Percentiles rank a stretch among this genome's conserved stretches.
Evolutionary conservation across 139 green algal genomes (phyloP).

Genomic region (Chlorella sorokiniana): DNA sequence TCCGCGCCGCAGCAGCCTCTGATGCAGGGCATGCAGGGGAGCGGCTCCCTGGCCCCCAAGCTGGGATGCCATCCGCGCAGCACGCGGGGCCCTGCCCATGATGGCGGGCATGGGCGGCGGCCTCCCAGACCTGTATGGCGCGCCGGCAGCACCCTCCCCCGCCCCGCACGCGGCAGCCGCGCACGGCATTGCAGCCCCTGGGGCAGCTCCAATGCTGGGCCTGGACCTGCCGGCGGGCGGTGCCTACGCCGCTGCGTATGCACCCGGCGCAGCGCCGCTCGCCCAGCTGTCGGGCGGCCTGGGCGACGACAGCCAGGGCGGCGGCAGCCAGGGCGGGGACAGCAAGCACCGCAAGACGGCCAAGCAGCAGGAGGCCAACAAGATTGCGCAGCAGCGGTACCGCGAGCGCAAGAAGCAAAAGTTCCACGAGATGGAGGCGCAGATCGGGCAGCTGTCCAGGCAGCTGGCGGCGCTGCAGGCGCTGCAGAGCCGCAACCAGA

Average conservation of each 20-base stretch:
- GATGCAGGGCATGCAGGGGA: background rate
- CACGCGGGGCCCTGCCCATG: too few relatives aligned
- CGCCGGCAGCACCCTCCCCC: too few relatives aligned
- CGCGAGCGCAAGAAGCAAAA: conserved; percentile 56
- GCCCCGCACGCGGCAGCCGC: background rate
- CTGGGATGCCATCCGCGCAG: too few relatives aligned
- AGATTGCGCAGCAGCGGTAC: conserved; percentile 53
- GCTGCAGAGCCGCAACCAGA: conserved; percentile 35
- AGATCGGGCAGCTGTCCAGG: conserved; percentile 23
- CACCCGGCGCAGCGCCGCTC: background rate
- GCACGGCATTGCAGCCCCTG: background rate
- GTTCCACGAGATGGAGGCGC: conserved; percentile 42
- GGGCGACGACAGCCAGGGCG: background rate
- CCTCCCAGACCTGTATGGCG: too few relatives aligned
- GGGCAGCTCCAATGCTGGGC: background rate
- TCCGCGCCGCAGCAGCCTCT: background rate
- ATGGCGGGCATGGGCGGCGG: too few relatives aligned
- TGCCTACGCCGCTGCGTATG: background rate
- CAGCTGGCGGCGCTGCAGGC: conserved; percentile 37
- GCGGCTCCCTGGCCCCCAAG: too few relatives aligned
- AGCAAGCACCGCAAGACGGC: conserved; percentile 20
- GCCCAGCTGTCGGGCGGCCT: background rate
- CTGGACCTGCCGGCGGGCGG: background rate
- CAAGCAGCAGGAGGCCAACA: conserved; percentile 52
- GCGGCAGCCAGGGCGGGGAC: background rate